These are phyloP conservation scores for Knoxdaviesia proteae DNA, from an alignment of 2,329 filamentous ascomycete species.

Conservation along the genomic window DNA sequence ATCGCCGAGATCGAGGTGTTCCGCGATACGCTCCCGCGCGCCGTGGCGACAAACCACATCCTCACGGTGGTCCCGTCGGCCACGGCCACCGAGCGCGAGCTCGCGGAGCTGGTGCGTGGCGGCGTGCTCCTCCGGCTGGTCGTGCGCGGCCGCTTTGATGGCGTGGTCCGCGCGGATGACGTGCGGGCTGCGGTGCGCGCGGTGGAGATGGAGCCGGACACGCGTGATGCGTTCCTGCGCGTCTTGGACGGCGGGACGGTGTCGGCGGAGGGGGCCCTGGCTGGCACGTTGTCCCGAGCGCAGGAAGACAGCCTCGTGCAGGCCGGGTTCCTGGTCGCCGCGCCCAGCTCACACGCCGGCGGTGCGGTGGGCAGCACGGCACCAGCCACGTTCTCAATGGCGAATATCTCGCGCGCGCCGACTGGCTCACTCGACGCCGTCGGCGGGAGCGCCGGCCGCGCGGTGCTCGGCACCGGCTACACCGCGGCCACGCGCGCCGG, in stretches of 20 bases:
- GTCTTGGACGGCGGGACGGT: constrained; percentile 26
- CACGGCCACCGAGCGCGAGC: constrained; percentile 45
- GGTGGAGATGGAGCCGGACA: constrained; percentile 15
- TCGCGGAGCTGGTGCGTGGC: constrained; percentile 34
- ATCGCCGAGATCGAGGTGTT: constrained; percentile 44
- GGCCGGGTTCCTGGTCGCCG: constrained; percentile 44
- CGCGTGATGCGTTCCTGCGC: constrained; percentile 28
- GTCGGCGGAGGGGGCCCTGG: constrained; percentile 16
- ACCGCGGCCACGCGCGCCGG: constrained; percentile 9
- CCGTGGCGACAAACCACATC: constrained; percentile 46
- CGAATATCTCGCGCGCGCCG: constrained; percentile 2
- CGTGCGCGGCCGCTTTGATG: constrained; percentile 41
- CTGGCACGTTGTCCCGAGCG: constrained; percentile 15
- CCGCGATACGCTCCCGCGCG: constrained; percentile 34
- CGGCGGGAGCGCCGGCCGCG: constrained; percentile 23
- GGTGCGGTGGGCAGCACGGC: constrained; percentile 37
- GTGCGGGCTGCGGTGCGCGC: constrained; percentile 24
- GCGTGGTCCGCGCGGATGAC: constrained; percentile 35
- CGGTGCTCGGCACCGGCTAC: constrained; percentile 12
- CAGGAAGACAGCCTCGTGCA: constrained; percentile 38
- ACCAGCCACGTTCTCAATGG: constrained; percentile 23
- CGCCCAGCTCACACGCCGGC: constrained; percentile 1
- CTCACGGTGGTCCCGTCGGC: constrained; percentile 40
- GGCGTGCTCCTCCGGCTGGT: constrained; percentile 40
- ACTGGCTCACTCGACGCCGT: constrained; percentile 19